Evolutionary conservation across 2,329 filamentous ascomycete genomes (phyloP).

Genomic region (Fusarium citri): DNA sequence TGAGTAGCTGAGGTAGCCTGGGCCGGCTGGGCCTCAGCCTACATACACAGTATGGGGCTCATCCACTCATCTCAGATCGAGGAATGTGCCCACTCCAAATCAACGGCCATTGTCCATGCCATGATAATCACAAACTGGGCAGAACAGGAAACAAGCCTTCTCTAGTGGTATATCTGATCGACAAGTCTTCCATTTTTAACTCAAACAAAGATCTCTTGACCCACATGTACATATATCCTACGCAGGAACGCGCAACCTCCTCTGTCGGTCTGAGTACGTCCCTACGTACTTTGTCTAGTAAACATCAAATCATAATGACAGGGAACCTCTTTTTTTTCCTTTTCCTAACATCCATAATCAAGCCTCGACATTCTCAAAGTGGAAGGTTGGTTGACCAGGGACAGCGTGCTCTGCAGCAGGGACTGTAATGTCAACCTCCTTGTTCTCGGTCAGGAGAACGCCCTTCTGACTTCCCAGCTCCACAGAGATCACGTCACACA

Average conservation of each 20-base stretch:
- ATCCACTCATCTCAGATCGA: conserved; percentile 11
- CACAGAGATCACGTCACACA: conserved; percentile 78
- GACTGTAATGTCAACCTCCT: conserved; percentile 68
- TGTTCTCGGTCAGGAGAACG: conserved; percentile 62
- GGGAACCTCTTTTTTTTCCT: conserved; percentile 6
- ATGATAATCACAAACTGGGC: neutral
- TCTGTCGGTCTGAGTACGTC: neutral
- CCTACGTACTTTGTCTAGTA: conserved; percentile 21
- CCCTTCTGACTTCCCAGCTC: conserved; percentile 77
- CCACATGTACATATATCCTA: conserved; percentile 24
- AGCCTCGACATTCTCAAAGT: conserved; percentile 81
- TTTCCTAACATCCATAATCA: conserved; percentile 30
- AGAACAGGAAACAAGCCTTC: conserved; percentile 17
- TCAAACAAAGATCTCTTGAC: conserved; percentile 17
- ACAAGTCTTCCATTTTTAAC: conserved; percentile 22
- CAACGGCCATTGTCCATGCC: neutral
- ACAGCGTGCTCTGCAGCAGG: conserved; percentile 77
- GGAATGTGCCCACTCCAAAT: conserved; percentile 1
- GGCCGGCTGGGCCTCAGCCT: neutral
- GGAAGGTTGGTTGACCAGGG: conserved; percentile 84
- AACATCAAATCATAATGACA: conserved; percentile 17
- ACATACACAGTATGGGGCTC: conserved; percentile 6
- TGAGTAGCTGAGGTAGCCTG: conserved; percentile 4
- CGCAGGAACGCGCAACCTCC: conserved; percentile 28
- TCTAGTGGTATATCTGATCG: conserved; percentile 23